A percentile compares a stretch with the other conserved stretches of the same genome.
Conservation (phyloP, 2,329 filamentous ascomycete species). For the Hymenoscyphus salicellus region DNA sequence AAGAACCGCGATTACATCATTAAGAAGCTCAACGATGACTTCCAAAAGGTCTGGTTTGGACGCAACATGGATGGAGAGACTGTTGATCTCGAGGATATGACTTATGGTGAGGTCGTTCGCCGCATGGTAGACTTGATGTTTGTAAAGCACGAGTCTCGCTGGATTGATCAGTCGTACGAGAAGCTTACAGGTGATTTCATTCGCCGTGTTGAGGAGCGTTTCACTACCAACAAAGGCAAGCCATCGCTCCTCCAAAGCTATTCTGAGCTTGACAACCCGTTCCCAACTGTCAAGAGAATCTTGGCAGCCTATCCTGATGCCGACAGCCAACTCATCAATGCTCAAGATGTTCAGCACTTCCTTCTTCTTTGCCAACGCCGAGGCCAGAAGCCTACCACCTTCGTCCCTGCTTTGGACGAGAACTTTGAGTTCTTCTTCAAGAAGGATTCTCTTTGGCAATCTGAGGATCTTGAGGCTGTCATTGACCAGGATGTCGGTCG, state of each 20-base stretch:
- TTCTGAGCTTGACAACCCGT: constrained; percentile 80
- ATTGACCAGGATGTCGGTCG: constrained; percentile 93
- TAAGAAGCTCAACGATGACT: constrained; percentile 92
- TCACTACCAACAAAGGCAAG: constrained; percentile 69
- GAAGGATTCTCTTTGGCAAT: constrained; percentile 99
- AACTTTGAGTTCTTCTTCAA: constrained; percentile 99
- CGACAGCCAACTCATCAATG: constrained; percentile 89
- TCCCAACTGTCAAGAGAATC: constrained; percentile 72
- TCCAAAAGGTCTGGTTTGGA: constrained; percentile 96
- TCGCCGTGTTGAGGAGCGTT: constrained; percentile 93
- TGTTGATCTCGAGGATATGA: constrained; percentile 93
- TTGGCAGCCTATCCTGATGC: constrained; percentile 81
- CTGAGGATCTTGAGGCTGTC: constrained; percentile 92
- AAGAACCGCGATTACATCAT: constrained; percentile 90
- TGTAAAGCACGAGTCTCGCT: constrained; percentile 83
- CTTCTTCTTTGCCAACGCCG: constrained; percentile 85
- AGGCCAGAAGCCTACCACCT: constrained; percentile 93
- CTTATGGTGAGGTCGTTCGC: constrained; percentile 81
- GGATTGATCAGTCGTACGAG: constrained; percentile 84
- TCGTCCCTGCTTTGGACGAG: constrained; percentile 91
- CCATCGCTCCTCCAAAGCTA: constrained; percentile 87
- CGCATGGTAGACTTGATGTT: constrained; percentile 89
- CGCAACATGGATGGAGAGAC: constrained; percentile 76
- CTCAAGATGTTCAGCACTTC: constrained; percentile 97
- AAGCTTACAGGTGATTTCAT: constrained; percentile 92